Evolutionary conservation across 1,139 yeast genomes (phyloP).

Genomic region (Zygoascus meyerae): DNA sequence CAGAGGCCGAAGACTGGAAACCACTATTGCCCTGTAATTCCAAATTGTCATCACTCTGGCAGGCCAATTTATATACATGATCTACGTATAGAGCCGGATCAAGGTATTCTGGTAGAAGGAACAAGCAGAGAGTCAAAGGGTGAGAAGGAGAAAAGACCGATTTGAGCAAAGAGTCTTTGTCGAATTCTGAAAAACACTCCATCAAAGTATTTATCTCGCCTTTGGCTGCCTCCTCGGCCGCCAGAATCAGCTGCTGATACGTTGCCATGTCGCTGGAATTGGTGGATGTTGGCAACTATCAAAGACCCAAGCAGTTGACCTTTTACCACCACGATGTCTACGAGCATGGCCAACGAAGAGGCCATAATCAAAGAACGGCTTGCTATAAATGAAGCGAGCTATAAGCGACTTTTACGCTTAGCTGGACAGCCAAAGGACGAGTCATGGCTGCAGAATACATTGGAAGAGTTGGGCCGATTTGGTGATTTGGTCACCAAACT

Average conservation of each 20-base stretch:
- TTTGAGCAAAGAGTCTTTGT: constrained; percentile 13
- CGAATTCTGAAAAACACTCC: constrained; percentile 12
- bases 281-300: too few species aligned
- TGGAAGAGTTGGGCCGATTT: constrained; percentile 22
- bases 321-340: background rate
- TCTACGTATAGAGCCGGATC: constrained; percentile 16
- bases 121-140: constrained; percentile 19
- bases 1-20: too few species aligned
- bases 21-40: too few species aligned
- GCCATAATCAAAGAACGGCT: constrained; percentile 27
- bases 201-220: constrained; percentile 17
- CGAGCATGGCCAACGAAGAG: constrained; percentile 16
- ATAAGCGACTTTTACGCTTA: constrained; percentile 21
- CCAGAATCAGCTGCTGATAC: constrained; percentile 17
- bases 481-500: constrained; percentile 23
- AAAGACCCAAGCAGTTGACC: background rate
- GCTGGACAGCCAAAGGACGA: constrained; percentile 7
- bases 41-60: background rate
- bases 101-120: constrained; percentile 22
- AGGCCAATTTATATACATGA: constrained; percentile 1
- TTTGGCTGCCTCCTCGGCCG: constrained; percentile 20
- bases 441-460: constrained; percentile 3
- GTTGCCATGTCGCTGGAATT: constrained; percentile 31
- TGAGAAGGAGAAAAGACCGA: constrained; percentile 16
- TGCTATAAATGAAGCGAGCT: constrained; percentile 23